Evolutionary conservation across 768 basidiomycete species (phyloP).

Genomic region (Mycena capillaripes): DNA sequence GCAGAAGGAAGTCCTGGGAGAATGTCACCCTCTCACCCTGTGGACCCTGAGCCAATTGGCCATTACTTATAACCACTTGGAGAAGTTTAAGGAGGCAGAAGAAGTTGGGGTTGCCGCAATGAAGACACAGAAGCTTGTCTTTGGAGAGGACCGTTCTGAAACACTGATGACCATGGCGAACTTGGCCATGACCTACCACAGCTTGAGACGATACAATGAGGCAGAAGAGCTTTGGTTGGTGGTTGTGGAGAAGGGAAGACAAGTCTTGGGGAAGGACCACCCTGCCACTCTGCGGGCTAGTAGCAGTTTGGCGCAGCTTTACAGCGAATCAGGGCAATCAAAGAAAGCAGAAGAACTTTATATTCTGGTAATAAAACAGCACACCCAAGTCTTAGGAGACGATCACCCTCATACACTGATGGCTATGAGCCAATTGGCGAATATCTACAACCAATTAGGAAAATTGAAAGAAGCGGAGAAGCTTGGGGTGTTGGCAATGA

Average conservation of each 20-base stretch:
- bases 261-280: neutral
- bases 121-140: neutral
- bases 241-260: neutral
- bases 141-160: neutral
- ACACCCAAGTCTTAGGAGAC: neutral
- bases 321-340: neutral
- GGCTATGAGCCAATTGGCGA: neutral
- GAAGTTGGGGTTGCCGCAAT: neutral
- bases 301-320: neutral
- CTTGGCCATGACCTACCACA: neutral
- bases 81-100: constrained; percentile 1
- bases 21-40: neutral
- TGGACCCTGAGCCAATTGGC: neutral
- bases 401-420: neutral
- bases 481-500: neutral
- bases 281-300: neutral
- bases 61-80: neutral
- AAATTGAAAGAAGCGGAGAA: too few species aligned
- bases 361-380: neutral
- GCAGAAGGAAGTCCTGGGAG: neutral
- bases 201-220: neutral
- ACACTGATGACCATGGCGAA: neutral
- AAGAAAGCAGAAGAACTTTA: neutral
- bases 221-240: neutral
- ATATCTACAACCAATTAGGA: neutral